Evolutionary conservation across 352 stramenopile species (phyloP).

Genomic region (Pythium graminicola): DNA sequence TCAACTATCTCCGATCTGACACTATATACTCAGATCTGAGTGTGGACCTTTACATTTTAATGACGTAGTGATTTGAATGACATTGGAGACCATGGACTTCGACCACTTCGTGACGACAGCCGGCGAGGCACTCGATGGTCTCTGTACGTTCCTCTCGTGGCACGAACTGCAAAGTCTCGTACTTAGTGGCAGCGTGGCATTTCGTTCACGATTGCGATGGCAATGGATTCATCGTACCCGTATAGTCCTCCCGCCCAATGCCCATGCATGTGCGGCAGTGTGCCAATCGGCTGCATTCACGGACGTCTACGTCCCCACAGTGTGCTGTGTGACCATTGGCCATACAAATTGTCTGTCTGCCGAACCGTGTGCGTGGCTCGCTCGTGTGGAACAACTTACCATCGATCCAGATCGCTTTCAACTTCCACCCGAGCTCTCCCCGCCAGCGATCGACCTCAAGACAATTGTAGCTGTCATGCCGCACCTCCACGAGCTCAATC

Average conservation of each 20-base stretch:
- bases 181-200: neutral
- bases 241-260: neutral
- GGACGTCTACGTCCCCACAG: neutral
- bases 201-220: slow-evolving; percentile 1
- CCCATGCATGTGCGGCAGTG: neutral
- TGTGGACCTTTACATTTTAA: neutral
- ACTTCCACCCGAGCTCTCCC: neutral
- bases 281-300: neutral
- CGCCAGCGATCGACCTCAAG: neutral
- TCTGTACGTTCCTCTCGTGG: slow-evolving; percentile 7
- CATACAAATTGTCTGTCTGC: slow-evolving; percentile 4
- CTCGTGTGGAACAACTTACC: neutral
- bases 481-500: neutral
- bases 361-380: neutral
- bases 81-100: neutral
- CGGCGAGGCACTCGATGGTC: neutral
- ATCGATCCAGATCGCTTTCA: slow-evolving; percentile 3
- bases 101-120: neutral
- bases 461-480: neutral
- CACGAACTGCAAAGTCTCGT: neutral
- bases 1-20: slow-evolving; percentile 1
- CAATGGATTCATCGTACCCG: neutral
- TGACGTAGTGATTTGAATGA: neutral
- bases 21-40: neutral
- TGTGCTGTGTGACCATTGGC: neutral